phyloP scores from a whole-genome alignment of 2,329 filamentous ascomycete species.

The Podosphaera fusca region DNA sequence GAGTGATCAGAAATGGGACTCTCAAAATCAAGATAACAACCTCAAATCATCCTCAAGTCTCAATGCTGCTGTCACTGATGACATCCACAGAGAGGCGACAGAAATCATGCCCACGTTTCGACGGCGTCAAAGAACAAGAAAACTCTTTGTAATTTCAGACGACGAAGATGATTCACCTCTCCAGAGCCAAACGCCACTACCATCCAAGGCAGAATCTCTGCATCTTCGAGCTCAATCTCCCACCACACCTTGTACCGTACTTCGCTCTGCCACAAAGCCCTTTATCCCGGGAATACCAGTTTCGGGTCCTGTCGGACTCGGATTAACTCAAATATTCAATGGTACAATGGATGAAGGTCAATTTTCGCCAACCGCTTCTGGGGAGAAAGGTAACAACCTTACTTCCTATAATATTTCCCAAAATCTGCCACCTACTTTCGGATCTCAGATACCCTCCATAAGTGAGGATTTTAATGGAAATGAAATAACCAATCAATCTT shows the following conservation, averaged over 20 bases:
- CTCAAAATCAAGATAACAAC: background rate
- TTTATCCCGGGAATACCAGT: constrained; percentile 48
- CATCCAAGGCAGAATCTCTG: constrained; percentile 11
- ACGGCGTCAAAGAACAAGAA: constrained; percentile 2
- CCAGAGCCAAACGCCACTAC: constrained; percentile 7
- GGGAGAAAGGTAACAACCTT: constrained; percentile 7
- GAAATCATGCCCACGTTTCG: constrained; percentile 2
- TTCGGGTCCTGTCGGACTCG: constrained; percentile 37
- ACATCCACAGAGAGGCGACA: constrained; percentile 12
- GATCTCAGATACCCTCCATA: constrained; percentile 23
- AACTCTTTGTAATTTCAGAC: constrained; percentile 18
- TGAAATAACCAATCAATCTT: constrained; percentile 25
- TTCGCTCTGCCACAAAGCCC: constrained; percentile 44
- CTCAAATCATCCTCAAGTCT: constrained; percentile 5
- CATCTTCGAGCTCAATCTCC: constrained; percentile 18
- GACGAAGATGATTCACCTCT: constrained; percentile 20
- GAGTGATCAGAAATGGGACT: background rate
- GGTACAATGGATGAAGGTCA: constrained; percentile 57
- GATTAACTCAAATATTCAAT: constrained; percentile 74
- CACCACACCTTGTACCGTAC: constrained; percentile 32
- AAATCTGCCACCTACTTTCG: constrained; percentile 24
- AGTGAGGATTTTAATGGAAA: constrained; percentile 21
- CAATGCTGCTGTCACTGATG: constrained; percentile 19
- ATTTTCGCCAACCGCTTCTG: constrained; percentile 15
- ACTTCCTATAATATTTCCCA: constrained; percentile 28